These are phyloP conservation scores for Mortierella sp. DNA, from an alignment of 371 early-diverging fungal genomes.

Conservation along the genomic window DNA sequence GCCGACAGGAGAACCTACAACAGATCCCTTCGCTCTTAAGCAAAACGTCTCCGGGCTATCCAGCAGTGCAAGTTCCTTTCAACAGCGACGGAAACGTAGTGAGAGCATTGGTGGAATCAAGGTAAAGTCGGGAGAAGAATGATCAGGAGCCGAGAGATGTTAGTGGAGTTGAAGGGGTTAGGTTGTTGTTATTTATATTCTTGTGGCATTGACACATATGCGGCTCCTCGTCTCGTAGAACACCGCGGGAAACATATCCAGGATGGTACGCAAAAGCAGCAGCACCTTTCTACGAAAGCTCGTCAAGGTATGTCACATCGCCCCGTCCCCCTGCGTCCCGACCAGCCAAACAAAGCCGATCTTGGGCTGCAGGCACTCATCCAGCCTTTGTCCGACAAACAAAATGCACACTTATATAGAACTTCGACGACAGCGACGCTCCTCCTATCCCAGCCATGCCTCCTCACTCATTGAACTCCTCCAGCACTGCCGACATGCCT, in stretches of 20 bases:
- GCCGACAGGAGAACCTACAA: not conserved
- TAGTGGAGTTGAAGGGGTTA: no score
- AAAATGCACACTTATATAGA: constrained; percentile 12
- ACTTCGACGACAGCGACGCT: constrained; percentile 53
- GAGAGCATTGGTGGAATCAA: constrained; percentile 50
- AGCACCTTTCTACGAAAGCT: constrained; percentile 36
- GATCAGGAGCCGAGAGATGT: no score
- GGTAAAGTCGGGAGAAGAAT: constrained; percentile 13
- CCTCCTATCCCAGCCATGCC: constrained; percentile 41
- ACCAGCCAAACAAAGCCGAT: no score
- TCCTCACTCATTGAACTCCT: no score
- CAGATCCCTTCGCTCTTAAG: not conserved
- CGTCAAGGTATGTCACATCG: constrained; percentile 33
- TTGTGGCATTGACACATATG: not conserved
- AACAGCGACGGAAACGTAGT: constrained; percentile 46
- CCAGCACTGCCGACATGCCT: constrained; percentile 1
- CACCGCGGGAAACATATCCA: constrained; percentile 35
- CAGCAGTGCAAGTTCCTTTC: constrained; percentile 27
- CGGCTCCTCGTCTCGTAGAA: constrained; percentile 5
- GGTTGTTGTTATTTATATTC: not conserved
- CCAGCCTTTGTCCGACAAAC: no score
- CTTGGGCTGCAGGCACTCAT: no score
- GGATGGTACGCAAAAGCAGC: constrained; percentile 52
- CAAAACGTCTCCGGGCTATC: no score
- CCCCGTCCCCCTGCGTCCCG: no score